phyloP scores from a whole-genome alignment of 345 rosid genomes.

The Pugionium dolabratum region DNA sequence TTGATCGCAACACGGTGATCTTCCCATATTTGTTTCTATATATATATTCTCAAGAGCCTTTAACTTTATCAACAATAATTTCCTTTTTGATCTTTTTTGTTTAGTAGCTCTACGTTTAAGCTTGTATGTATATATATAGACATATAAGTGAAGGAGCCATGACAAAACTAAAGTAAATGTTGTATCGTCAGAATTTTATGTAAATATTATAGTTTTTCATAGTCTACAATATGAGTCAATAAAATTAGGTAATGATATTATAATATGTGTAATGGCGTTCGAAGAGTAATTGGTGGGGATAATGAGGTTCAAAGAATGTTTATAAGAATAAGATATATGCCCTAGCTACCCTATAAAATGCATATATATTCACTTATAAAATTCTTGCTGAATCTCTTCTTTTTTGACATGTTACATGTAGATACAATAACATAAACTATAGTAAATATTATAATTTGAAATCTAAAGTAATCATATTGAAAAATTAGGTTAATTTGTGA shows the following conservation, averaged over 20 bases:
- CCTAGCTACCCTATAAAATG: conserved; percentile 14
- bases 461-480: no score
- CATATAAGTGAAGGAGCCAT: conserved; percentile 14
- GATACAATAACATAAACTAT: no score
- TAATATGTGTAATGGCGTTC: conserved; percentile 33
- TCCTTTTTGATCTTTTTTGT: conserved; percentile 10
- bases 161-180: conserved; percentile 23
- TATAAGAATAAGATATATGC: conserved; percentile 7
- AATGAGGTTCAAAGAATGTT: conserved; percentile 1
- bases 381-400: no score
- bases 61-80: not conserved
- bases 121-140: conserved; percentile 27
- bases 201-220: conserved; percentile 12
- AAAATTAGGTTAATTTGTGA: no score
- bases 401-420: not conserved
- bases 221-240: conserved; percentile 31
- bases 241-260: conserved; percentile 38
- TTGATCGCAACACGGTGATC: conserved; percentile 54
- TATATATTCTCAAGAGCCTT: not conserved
- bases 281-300: conserved; percentile 35
- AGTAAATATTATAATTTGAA: no score
- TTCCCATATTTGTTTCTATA: conserved; percentile 41
- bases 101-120: conserved; percentile 27
- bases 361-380: not conserved
- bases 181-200: conserved; percentile 30